Evolutionary conservation across 139 green algal genomes (phyloP), one percentile per base, ranked within the genome.

Genomic region (Parachlorella kessleri): DNA sequence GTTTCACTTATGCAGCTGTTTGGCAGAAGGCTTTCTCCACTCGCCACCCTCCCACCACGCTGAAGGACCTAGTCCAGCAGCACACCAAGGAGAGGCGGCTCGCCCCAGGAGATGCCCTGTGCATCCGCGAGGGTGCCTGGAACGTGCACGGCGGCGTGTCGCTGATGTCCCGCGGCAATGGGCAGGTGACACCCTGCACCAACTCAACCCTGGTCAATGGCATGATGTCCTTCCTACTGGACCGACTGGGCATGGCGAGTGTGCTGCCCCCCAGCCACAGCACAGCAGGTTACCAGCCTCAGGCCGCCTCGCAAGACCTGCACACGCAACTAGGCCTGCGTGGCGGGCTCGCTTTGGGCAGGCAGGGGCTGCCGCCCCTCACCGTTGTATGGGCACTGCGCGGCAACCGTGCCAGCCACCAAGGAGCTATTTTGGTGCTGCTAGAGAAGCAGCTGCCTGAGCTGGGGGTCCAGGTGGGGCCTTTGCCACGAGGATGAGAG

Each of bases 331-430:
- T 40, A n/a, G 3, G 41, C 41, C 6, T 39, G 3, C 23, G 35
- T 7, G 66, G 66, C 32, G 33, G 66, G 28, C 6, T 10, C 32
- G n/a, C n/a, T n/a, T n/a, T n/a, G n/a, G n/a, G 33, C n/a, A 28
- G 30, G 33, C 66, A 39, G 66, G n/a, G 0, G 66, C 32, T 7
- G 66, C 6, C 66, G 35, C 28, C 8, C 23, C 4, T 53, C 41
- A 8, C 28, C 24, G 70, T 76, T n/a, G 30, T 76, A 41, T 76
- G 70, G 70, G 42, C 42, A n/a, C 42, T 66, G 70, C 70, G 70
- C 42, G 24, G 2, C 42, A 66, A 41, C n/a, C 70, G 70, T 10
- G 42, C 70, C 1, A 32, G 18, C 6, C 6, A 8, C 3, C 70
- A 76, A 41, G 48, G 30, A 3, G 32, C 32, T 4, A 53, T 76